phyloP scores from a whole-genome alignment of 2,329 filamentous ascomycete genomes.

The Domatiomyces catenatus region DNA sequence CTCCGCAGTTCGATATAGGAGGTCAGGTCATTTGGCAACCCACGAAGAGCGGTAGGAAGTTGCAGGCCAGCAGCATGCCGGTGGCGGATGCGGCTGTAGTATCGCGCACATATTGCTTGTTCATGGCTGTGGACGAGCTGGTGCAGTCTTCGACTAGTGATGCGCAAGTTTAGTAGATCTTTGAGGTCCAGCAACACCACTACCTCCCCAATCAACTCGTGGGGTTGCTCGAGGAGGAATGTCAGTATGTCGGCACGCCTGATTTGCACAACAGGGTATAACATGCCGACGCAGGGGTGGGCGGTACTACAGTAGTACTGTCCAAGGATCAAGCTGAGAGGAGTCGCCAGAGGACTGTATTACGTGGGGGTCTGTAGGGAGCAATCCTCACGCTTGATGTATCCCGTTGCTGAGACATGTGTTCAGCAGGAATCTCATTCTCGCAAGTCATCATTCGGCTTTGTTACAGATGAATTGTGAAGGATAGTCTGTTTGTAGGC shows the following conservation, averaged over 20 bases:
- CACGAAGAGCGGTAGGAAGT: background rate
- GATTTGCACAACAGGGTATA: background rate
- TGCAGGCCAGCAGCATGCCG: background rate
- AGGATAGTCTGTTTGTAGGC: background rate
- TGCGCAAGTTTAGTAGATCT: constrained; percentile 4
- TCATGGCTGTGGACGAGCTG: constrained; percentile 4
- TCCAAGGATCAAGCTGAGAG: constrained; percentile 1
- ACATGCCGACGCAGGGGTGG: background rate
- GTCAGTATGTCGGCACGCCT: background rate
- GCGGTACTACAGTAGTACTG: constrained; percentile 2
- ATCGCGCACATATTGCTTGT: constrained; percentile 1
- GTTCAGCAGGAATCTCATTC: background rate
- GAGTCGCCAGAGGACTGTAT: background rate
- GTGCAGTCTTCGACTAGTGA: constrained; percentile 1
- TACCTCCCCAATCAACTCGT: constrained; percentile 2
- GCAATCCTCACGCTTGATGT: constrained; percentile 6
- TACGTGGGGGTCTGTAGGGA: background rate
- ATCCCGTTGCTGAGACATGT: constrained; percentile 4
- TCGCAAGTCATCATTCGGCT: background rate
- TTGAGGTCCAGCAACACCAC: constrained; percentile 1
- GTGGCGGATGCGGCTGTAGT: background rate
- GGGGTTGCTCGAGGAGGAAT: constrained; percentile 2
- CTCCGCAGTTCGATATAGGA: background rate
- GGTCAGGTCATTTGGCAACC: background rate
- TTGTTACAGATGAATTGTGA: background rate